A percentile compares a stretch with the other conserved stretches of the same genome.
Conservation (phyloP, 2,329 filamentous ascomycete genomes). For the Bipolaris victoriae region DNA sequence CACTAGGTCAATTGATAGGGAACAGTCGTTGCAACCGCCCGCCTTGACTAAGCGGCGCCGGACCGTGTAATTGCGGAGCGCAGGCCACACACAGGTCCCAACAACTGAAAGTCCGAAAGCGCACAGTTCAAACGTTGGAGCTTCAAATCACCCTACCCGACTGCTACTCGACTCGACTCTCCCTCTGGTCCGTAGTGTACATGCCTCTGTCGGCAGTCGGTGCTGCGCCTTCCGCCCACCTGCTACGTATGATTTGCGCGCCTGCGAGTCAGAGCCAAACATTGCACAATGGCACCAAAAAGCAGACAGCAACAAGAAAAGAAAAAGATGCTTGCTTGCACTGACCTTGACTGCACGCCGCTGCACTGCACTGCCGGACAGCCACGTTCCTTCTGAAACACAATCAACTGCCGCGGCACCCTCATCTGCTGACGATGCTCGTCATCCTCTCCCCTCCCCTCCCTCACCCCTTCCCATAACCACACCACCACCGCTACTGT, state of each 20-base stretch:
- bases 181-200: too few species aligned
- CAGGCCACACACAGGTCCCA: constrained; percentile 21
- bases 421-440: constrained; percentile 20
- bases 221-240: constrained; percentile 38
- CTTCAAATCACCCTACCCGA: too few species aligned
- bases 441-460: constrained; percentile 37
- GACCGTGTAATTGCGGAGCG: constrained; percentile 13
- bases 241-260: constrained; percentile 42
- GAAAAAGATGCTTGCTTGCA: neutral
- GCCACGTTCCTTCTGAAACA: constrained; percentile 42
- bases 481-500: constrained; percentile 33
- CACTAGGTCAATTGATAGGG: constrained; percentile 35
- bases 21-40: constrained; percentile 25
- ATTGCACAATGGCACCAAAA: constrained; percentile 17
- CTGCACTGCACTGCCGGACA: constrained; percentile 23
- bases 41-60: constrained; percentile 34
- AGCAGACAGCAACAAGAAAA: constrained; percentile 18
- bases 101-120: constrained; percentile 35
- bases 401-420: constrained; percentile 35
- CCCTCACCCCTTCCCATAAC: constrained; percentile 30
- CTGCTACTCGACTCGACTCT: too few species aligned
- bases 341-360: too few species aligned
- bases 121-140: constrained; percentile 23
- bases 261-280: constrained; percentile 39
- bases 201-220: constrained; percentile 12